Percentiles rank a stretch among this genome's conserved stretches.
Evolutionary conservation across 495 filamentous ascomycete species (phyloP).

Genomic region (Cercophora scortea): DNA sequence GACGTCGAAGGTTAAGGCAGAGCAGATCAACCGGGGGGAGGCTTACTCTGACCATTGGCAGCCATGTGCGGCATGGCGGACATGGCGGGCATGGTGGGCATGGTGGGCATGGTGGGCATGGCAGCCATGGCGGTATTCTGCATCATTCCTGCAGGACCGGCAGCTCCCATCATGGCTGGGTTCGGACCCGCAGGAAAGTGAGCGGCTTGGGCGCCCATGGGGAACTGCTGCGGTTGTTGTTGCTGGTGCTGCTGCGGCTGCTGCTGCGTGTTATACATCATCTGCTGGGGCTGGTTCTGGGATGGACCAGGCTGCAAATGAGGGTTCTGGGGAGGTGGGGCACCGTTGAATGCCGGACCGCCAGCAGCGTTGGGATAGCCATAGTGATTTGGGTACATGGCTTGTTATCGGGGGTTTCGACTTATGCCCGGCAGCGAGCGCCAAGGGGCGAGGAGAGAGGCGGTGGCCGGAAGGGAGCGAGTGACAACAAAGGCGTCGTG

Average conservation of each 20-base stretch:
- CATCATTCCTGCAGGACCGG: slow-evolving; percentile 45
- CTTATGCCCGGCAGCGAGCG: slow-evolving; percentile 10
- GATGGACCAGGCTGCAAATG: slow-evolving; percentile 39
- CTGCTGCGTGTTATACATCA: slow-evolving; percentile 37
- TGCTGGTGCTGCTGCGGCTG: slow-evolving; percentile 40
- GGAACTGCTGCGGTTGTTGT: slow-evolving; percentile 39
- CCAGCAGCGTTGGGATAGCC: slow-evolving; percentile 41
- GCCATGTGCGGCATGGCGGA: slow-evolving; percentile 42
- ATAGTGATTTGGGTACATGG: slow-evolving; percentile 44
- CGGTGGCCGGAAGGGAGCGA: slow-evolving; percentile 4
- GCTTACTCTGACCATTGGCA: slow-evolving; percentile 45
- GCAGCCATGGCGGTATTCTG: slow-evolving; percentile 44
- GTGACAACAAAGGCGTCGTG: slow-evolving; percentile 19
- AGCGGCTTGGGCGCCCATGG: slow-evolving; percentile 33
- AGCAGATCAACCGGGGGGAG: slow-evolving; percentile 1
- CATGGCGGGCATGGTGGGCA: slow-evolving; percentile 24
- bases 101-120: slow-evolving; percentile 44
- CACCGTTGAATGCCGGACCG: slow-evolving; percentile 38
- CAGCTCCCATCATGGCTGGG: slow-evolving; percentile 38
- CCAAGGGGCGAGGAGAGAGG: slow-evolving; percentile 8
- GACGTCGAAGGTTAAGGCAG: background rate
- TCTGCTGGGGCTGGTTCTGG: slow-evolving; percentile 39
- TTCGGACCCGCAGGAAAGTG: slow-evolving; percentile 35
- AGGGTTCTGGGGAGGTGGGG: slow-evolving; percentile 38
- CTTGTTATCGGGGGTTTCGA: slow-evolving; percentile 11